phyloP scores from a whole-genome alignment of 1,139 yeast species.

The Yamadazyma triangularis region DNA sequence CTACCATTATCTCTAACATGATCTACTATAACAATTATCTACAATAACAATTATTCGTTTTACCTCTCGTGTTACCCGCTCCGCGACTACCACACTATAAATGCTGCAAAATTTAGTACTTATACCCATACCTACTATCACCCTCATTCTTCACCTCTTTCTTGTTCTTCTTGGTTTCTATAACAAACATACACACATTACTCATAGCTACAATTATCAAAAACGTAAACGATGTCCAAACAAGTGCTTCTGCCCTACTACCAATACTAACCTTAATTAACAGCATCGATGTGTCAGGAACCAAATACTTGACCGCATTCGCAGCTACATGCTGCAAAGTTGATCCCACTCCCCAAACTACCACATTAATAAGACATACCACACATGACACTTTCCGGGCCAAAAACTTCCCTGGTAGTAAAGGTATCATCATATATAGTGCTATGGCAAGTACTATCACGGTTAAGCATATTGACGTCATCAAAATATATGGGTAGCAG shows the following conservation, averaged over 20 bases:
- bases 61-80: too few relatives aligned
- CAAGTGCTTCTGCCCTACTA: slow-evolving; percentile 50
- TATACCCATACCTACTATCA: too few relatives aligned
- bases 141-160: too few relatives aligned
- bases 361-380: slow-evolving; percentile 31
- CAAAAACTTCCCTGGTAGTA: slow-evolving; percentile 39
- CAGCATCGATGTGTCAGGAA: slow-evolving; percentile 49
- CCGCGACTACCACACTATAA: too few relatives aligned
- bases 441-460: slow-evolving; percentile 40
- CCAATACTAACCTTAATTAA: slow-evolving; percentile 47
- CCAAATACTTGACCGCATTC: slow-evolving; percentile 38
- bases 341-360: slow-evolving; percentile 67
- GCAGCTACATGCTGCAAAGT: slow-evolving; percentile 66
- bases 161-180: too few relatives aligned
- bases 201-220: slow-evolving; percentile 21
- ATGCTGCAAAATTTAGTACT: too few relatives aligned
- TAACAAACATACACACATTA: too few relatives aligned
- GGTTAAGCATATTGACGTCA: too few relatives aligned
- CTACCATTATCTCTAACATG: too few relatives aligned
- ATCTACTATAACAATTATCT: too few relatives aligned
- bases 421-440: slow-evolving; percentile 41
- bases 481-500: slow-evolving; percentile 52
- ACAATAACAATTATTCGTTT: too few relatives aligned
- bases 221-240: slow-evolving; percentile 60
- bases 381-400: slow-evolving; percentile 29